Evolutionary conservation across 768 basidiomycete genomes (phyloP).

Genomic region (Trichaptum fuscoviolaceum): DNA sequence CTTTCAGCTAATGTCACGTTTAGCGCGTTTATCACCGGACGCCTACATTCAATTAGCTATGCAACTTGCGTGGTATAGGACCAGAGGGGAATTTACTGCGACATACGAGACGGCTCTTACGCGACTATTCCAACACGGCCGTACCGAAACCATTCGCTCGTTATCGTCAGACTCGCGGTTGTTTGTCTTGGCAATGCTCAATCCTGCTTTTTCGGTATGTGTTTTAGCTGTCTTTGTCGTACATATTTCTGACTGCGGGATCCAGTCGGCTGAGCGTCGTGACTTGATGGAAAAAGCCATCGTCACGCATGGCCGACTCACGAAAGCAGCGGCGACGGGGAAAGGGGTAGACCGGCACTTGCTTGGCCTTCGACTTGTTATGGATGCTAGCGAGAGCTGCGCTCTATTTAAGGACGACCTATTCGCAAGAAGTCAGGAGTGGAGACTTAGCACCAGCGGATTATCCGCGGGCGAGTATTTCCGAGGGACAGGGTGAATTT

Average conservation of each 20-base stretch:
- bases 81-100: slow-evolving; percentile 71
- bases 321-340: slow-evolving; percentile 74
- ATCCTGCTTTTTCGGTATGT: slow-evolving; percentile 45
- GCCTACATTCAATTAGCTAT: slow-evolving; percentile 88
- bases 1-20: not conserved
- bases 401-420: slow-evolving; percentile 72
- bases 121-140: slow-evolving; percentile 77
- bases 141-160: slow-evolving; percentile 86
- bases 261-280: slow-evolving; percentile 23
- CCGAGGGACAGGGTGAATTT: slow-evolving; percentile 73
- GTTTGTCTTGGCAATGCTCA: slow-evolving; percentile 73
- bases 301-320: slow-evolving; percentile 62
- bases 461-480: slow-evolving; percentile 83
- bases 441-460: slow-evolving; percentile 89
- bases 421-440: slow-evolving; percentile 68
- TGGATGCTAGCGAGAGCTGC: slow-evolving; percentile 52
- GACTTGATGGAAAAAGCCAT: slow-evolving; percentile 62
- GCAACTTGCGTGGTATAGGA: slow-evolving; percentile 86
- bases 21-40: slow-evolving; percentile 63
- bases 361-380: slow-evolving; percentile 71
- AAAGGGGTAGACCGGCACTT: slow-evolving; percentile 87
- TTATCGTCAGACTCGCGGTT: slow-evolving; percentile 66
- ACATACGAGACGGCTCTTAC: slow-evolving; percentile 94
- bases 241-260: not conserved
- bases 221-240: not conserved